These are phyloP conservation scores for Phytophthora pinifolia DNA, from an alignment of 352 stramenopile species.

Conservation along the genomic window DNA sequence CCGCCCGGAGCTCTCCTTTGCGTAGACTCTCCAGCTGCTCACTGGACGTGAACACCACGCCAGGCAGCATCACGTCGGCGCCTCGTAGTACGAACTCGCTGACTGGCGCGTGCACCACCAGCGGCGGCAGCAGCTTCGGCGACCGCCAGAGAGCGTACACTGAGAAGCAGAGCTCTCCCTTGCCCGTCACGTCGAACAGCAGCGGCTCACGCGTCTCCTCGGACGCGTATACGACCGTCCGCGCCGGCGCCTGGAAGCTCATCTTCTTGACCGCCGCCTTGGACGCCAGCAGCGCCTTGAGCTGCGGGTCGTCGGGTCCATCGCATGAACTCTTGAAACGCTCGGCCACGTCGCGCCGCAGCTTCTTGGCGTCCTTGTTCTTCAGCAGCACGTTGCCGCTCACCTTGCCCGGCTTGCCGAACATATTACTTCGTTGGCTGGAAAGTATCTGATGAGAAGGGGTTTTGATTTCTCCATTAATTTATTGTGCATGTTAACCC, in stretches of 20 bases:
- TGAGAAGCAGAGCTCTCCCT: conserved; percentile 60
- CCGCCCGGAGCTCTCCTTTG: conserved; percentile 66
- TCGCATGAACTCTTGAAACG: conserved; percentile 33
- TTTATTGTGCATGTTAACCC: too few relatives aligned
- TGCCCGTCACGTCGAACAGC: conserved; percentile 72
- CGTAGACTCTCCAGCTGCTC: conserved; percentile 56
- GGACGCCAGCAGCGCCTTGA: conserved; percentile 43
- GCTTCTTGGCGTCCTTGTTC: conserved; percentile 87
- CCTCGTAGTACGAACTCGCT: conserved; percentile 81
- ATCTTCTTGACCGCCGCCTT: conserved; percentile 72
- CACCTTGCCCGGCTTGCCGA: conserved; percentile 74
- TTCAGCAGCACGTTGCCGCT: conserved; percentile 82
- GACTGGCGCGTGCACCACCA: conserved; percentile 76
- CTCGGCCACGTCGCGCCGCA: conserved; percentile 57
- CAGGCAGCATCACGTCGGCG: conserved; percentile 84
- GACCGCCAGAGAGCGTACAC: conserved; percentile 74
- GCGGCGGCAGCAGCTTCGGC: conserved; percentile 45
- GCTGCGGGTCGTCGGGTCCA: conserved; percentile 35
- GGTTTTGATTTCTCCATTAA: too few relatives aligned
- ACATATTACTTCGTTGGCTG: conserved; percentile 42
- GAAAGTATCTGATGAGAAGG: too few relatives aligned
- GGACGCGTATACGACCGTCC: conserved; percentile 66
- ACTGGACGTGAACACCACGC: conserved; percentile 60
- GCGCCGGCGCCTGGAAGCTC: conserved; percentile 74
- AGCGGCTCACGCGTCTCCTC: conserved; percentile 65